Percentiles rank a stretch among this genome's conserved stretches.
phyloP scores from a whole-genome alignment of 2,329 filamentous ascomycete genomes.

The Ophiocordyceps camponoti-saundersi region DNA sequence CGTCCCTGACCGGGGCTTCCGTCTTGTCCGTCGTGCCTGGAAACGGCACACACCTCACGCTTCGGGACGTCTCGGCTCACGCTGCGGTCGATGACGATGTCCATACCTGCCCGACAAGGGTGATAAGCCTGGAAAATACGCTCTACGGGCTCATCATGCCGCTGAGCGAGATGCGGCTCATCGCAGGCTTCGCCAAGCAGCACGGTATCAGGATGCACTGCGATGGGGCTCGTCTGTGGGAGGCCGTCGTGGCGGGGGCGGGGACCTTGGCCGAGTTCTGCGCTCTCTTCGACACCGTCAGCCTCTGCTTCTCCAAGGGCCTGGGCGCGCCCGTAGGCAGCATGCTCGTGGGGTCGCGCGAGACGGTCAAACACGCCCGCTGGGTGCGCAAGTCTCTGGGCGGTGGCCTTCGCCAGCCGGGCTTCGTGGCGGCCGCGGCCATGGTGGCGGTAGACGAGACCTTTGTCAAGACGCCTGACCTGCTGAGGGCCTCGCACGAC shows the following conservation, averaged over 20 bases:
- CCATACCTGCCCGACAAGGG: constrained; percentile 61
- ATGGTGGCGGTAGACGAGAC: constrained; percentile 44
- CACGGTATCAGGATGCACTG: constrained; percentile 54
- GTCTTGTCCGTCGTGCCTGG: constrained; percentile 47
- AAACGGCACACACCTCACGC: constrained; percentile 58
- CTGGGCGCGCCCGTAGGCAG: constrained; percentile 68
- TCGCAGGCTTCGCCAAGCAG: constrained; percentile 50
- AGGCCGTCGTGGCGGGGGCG: constrained; percentile 56
- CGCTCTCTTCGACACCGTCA: constrained; percentile 55
- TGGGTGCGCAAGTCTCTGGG: constrained; percentile 53
- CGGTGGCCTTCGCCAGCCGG: constrained; percentile 57
- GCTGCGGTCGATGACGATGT: constrained; percentile 52
- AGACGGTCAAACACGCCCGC: constrained; percentile 19
- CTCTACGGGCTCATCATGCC: constrained; percentile 67
- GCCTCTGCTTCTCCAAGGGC: constrained; percentile 67
- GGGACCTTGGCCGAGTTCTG: constrained; percentile 51
- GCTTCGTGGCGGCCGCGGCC: constrained; percentile 55
- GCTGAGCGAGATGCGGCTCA: constrained; percentile 49
- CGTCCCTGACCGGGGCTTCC: constrained; percentile 53
- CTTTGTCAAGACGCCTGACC: constrained; percentile 20
- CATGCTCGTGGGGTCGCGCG: constrained; percentile 42
- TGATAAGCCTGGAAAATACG: constrained; percentile 79
- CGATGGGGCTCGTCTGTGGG: constrained; percentile 70
- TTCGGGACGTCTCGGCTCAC: constrained; percentile 56
- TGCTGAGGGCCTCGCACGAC: constrained; percentile 40